Evolutionary conservation across 2,329 filamentous ascomycete genomes (phyloP).

Genomic region (Xylaria multiplex): DNA sequence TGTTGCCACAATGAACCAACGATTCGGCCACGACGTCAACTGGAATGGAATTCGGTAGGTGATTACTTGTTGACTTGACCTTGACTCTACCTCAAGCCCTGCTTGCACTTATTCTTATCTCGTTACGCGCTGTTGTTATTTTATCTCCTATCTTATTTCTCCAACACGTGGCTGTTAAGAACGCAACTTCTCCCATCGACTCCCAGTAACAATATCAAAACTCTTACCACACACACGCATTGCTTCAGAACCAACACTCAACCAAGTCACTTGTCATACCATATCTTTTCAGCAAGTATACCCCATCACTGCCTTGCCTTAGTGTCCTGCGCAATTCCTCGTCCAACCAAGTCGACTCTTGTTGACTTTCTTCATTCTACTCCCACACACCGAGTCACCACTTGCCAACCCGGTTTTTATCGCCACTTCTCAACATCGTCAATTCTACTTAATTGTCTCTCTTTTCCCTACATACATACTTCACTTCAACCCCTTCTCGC

Average conservation of each 20-base stretch:
- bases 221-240: background rate
- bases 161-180: background rate
- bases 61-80: constrained; percentile 23
- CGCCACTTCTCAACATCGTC: background rate
- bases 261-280: too few species aligned
- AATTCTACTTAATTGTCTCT: background rate
- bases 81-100: background rate
- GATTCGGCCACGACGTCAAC: constrained; percentile 38
- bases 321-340: too few species aligned
- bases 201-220: background rate
- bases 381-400: too few species aligned
- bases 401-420: background rate
- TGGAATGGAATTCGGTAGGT: constrained; percentile 54
- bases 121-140: background rate
- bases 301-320: too few species aligned
- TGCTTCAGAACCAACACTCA: constrained; percentile 32
- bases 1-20: constrained; percentile 38
- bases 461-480: background rate
- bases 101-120: background rate
- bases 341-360: too few species aligned
- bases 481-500: background rate
- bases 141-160: background rate
- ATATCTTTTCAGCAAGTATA: constrained; percentile 26
- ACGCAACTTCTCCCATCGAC: background rate
- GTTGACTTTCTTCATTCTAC: too few species aligned